phyloP scores from a whole-genome alignment of 345 rosid genomes.

The Cardiospermum halicacabum region DNA sequence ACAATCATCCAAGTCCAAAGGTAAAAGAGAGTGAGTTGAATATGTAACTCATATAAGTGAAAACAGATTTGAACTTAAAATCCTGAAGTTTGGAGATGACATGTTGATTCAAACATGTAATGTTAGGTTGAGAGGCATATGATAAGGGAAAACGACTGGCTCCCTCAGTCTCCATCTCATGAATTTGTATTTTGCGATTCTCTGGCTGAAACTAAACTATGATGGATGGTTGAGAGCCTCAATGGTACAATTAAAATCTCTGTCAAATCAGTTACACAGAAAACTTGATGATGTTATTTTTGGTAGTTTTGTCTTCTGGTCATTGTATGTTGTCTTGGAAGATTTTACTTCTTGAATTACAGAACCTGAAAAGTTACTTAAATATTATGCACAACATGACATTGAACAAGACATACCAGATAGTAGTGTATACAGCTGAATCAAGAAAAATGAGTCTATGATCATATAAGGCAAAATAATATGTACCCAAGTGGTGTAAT shows the following conservation, averaged over 20 bases:
- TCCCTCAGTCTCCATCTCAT: neutral
- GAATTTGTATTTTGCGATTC: conserved; percentile 10
- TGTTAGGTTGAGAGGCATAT: neutral
- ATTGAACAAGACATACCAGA: neutral
- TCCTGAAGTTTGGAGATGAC: too few species aligned
- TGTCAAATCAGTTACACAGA: conserved; percentile 2
- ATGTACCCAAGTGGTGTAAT: neutral
- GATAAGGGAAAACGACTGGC: neutral
- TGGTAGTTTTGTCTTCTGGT: too few species aligned
- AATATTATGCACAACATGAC: too few species aligned
- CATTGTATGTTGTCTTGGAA: too few species aligned
- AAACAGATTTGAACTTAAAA: too few species aligned
- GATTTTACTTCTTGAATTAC: too few species aligned
- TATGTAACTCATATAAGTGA: too few species aligned
- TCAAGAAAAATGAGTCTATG: neutral
- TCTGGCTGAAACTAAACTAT: conserved; percentile 15
- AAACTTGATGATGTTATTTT: neutral
- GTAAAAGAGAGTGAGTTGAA: too few species aligned
- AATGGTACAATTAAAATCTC: conserved; percentile 16
- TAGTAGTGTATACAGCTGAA: neutral
- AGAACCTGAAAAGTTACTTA: too few species aligned
- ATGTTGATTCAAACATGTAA: too few species aligned
- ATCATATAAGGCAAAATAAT: conserved; percentile 8
- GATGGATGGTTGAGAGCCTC: conserved; percentile 16
- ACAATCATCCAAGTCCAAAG: too few species aligned